Base-by-base conservation (phyloP, 108 stramenopile genomes). In the Epipyxis sp. region DNA sequence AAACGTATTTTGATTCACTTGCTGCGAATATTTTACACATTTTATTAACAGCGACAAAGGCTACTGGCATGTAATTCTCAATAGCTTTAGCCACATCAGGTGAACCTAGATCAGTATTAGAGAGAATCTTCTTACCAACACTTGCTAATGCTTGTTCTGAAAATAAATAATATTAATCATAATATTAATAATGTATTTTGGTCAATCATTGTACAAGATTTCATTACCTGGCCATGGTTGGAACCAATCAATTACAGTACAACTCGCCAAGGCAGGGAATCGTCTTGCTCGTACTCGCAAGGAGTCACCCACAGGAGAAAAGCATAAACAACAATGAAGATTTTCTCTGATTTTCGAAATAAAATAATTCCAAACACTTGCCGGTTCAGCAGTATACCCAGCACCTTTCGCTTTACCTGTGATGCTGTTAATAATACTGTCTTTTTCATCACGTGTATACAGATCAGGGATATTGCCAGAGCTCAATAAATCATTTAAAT, bases 171-270 rank as follows among this genome's bases (percentile, higher is more conserved):
- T n/a, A n/a, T n/a, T n/a, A n/a, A n/a, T n/a, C n/a, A n/a, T n/a
- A n/a, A n/a, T n/a, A n/a, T n/a, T n/a, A n/a, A 57, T 25, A 25
- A 57, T 57, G 25, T 25, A 25, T 25, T 57, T 25, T 25, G 54
- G 54, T 57, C 25, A 25, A 57, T 25, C 25, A 25, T 25, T 57
- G 25, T 57, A 25, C 54, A 57, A 57, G 25, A 10, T 79, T n/a
- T n/a, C n/a, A n/a, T n/a, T n/a, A n/a, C n/a, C n/a, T 25, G 83
- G 83, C 83, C 83, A 84, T 35, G 83, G 83, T 58, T 84, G 83
- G 76, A 84, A 84, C 81, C 81, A 84, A 34, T 84, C 83, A 13
- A 82, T 82, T 1, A 84, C 83, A 10, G 82, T 82, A 69, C 83
- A 84, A 0, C 68, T 81, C 20, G 81, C 82, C 1, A 84, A 81